Base-by-base conservation (phyloP, 169 alveolate species). In the Plasmodium adleri region DNA sequence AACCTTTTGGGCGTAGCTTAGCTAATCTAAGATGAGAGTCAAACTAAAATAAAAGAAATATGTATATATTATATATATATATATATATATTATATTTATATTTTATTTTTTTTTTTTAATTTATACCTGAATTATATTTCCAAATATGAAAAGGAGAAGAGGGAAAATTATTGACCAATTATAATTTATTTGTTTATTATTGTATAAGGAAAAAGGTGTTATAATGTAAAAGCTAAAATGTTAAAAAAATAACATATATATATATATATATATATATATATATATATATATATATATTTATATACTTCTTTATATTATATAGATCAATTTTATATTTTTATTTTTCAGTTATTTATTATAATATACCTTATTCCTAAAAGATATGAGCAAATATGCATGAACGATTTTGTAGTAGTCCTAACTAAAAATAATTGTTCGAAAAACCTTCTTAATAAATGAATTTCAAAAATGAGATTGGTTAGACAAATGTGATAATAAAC, bases 381-480 rank as follows among this genome's bases (percentile, higher is more conserved):
- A 58, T 94, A 94, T 58, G 95, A 94, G 10, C 68, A 62, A 56
- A 92, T 62, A 52, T 94, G 95, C 94, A 94, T 92, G 49, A 62
- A 45, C 5, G 96, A 94, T 22, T 83, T 91, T 15, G 88, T 32
- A 7, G 95, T 92, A 0, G 93, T 86, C 45, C 76, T 86, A 15
- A 94, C 92, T 71, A 94, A 24, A 28, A 72, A 26, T 52, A 83
- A 60, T 62, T 94, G 96, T 72, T 94, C 96, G 6, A 78, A 28
- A 64, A 87, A 87, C 15, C 96, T 72, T 39, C 96, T 74, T 45
- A 68, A n/a, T 58, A 86, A 68, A 54, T 93, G 96, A 17, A 89
- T 26, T 39, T 90, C 88, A 67, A 88, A 90, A 67, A 89, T 17
- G n/a, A 86, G 72, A 62, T 93, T 85, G 52, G 83, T 92, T 24